These are phyloP conservation scores for Cercospora sp. DNA, from an alignment of 2,329 filamentous ascomycete species.

Conservation along the genomic window DNA sequence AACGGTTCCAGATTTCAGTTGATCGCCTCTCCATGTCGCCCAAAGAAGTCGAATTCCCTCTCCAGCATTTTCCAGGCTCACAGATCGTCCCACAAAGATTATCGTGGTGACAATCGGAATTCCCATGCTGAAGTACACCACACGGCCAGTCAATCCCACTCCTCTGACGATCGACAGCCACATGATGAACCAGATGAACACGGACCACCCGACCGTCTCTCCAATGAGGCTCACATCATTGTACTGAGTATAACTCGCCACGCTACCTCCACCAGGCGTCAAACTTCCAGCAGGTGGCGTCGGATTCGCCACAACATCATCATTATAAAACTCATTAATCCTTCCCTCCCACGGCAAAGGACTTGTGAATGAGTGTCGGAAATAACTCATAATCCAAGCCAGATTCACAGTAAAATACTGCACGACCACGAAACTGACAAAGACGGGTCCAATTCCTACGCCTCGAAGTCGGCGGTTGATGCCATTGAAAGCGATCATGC, in stretches of 20 bases:
- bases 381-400: conserved; percentile 62
- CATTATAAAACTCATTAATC: conserved; percentile 55
- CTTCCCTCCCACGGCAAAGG: conserved; percentile 57
- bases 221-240: conserved; percentile 51
- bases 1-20: conserved; percentile 54
- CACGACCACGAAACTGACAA: conserved; percentile 57
- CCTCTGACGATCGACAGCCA: conserved; percentile 62
- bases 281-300: conserved; percentile 45
- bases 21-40: conserved; percentile 52
- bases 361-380: conserved; percentile 57
- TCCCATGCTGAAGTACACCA: conserved; percentile 64
- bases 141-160: conserved; percentile 59
- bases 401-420: conserved; percentile 60
- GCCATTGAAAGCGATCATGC: conserved; percentile 42
- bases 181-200: conserved; percentile 61
- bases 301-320: conserved; percentile 53
- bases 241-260: conserved; percentile 51
- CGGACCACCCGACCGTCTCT: conserved; percentile 60
- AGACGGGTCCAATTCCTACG: conserved; percentile 54
- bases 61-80: conserved; percentile 57
- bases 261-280: conserved; percentile 40
- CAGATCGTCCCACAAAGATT: conserved; percentile 56
- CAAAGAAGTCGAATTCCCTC: conserved; percentile 55
- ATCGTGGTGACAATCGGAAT: conserved; percentile 59
- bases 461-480: conserved; percentile 57